These are phyloP conservation scores for Ramularia collo-cygni DNA, from an alignment of 2,329 filamentous ascomycete genomes.

Conservation along the genomic window DNA sequence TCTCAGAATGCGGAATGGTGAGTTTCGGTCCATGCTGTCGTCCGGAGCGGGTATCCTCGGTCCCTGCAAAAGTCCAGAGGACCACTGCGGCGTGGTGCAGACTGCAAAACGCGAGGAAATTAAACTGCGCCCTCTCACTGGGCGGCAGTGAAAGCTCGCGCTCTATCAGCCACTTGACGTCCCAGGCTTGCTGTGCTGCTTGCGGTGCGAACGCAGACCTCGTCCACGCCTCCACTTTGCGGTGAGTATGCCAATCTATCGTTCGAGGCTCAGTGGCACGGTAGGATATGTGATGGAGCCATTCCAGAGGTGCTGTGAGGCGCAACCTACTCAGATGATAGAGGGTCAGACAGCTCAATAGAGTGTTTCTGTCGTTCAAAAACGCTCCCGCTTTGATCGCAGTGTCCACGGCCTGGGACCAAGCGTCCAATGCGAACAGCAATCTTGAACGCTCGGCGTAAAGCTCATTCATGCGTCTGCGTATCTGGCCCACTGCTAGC, in stretches of 20 bases:
- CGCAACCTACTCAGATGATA: constrained; percentile 11
- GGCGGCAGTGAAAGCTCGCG: constrained; percentile 7
- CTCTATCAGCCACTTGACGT: constrained; percentile 11
- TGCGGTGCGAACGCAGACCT: constrained; percentile 6
- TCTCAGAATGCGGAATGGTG: constrained; percentile 2
- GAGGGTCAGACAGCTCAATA: constrained; percentile 11
- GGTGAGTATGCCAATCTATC: constrained; percentile 5
- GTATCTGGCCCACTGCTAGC: neutral
- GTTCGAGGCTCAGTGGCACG: constrained; percentile 7
- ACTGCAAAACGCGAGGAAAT: constrained; percentile 14
- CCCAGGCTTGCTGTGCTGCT: constrained; percentile 12
- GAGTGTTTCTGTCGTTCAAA: constrained; percentile 8
- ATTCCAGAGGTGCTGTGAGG: constrained; percentile 10
- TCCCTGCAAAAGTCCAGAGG: constrained; percentile 12
- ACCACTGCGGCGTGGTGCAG: constrained; percentile 16
- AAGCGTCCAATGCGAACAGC: constrained; percentile 8
- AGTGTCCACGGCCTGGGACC: constrained; percentile 7
- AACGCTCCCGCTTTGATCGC: constrained; percentile 7
- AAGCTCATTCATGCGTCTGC: constrained; percentile 4
- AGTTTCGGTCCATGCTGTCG: neutral
- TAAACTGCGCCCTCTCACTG: constrained; percentile 10
- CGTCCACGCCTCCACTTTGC: constrained; percentile 9
- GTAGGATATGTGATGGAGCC: constrained; percentile 14
- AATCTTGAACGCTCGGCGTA: constrained; percentile 8
- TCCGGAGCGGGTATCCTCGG: neutral